Evolutionary conservation across 352 stramenopile species (phyloP), one percentile per base, ranked within the genome.

Genomic region (Halophytophthora batemanensis): DNA sequence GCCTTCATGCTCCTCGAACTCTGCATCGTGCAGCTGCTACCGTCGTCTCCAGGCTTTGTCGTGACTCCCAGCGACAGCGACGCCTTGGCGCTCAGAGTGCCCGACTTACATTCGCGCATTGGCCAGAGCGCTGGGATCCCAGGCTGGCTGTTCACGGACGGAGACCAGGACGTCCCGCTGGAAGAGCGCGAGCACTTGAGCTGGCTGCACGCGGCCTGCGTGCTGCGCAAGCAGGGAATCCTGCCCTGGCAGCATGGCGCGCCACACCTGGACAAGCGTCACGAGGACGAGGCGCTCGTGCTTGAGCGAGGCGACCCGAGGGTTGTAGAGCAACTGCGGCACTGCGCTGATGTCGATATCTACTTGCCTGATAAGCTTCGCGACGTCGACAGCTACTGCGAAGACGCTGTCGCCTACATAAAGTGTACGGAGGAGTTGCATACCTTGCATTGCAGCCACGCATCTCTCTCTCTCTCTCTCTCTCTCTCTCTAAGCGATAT

Each of bases 311-410:
- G 67, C 46, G 61, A 74, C 53, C 61, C 71, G 19, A 8, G 59
- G 4, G 39, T 88, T 36, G 23, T 88, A 10, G 55, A 75, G 6
- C 49, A 71, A 17, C 60, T 90, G n/a, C 59, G 53, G 11, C 52
- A 82, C 48, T 91, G 80, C 40, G 66, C 77, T 0, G 68, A 78
- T n/a, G 45, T 91, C 35, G 80, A 91, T 46, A 43, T 90, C n/a
- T 89, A 77, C 59, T 38, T 86, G 2, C 76, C 81, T 0, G 51
- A 35, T 0, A 46, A 59, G 0, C 45, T 84, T 21, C 59, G 75
- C 21, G 70, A 65, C 23, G n/a, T n/a, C n/a, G 65, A 71, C 21
- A 59, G 69, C 7, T 74, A 86, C 54, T 88, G 77, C 37, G 77
- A 86, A 45, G 74, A 88, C 53, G 59, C 63, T 0, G 66, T 78